Base-by-base conservation (phyloP, 495 filamentous ascomycete genomes). In the Jackrogersella minutella region DNA sequence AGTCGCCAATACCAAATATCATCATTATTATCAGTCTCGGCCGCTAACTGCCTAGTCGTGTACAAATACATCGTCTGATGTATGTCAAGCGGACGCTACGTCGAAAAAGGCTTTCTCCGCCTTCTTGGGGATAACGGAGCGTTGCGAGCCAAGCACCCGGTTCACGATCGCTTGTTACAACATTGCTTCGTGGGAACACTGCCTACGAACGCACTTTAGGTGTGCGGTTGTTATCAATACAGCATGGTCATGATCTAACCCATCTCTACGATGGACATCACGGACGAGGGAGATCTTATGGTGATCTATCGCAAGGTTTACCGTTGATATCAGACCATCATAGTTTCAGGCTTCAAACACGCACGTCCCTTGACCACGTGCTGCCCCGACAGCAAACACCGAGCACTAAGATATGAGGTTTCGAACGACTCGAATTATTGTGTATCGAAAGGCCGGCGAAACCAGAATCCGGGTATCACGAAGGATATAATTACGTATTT, bases 281-380 rank as follows among this genome's bases (percentile, higher is more conserved):
- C 46, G 54, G 36, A 6, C 36, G 9, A 30, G 4, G 51, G 21
- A 57, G 58, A 68, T 68, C 55, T 56, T 57, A 57, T 56, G 34
- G 31, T 60, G 55, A 69, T 69, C 60, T 44, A 24, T 61, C 61
- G 56, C 61, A 64, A 61, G 61, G 66, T 69, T 33, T 44, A 22
- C 54, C 47, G 37, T 60, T 16, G 43, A 55, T 43, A 65, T 69
- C 60, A 69, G 60, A 61, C 66, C 37, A 30, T 43, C 56, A 31
- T 17, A 53, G 66, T 69, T 69, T 69, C 66, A 69, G 51, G 43
- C 66, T 61, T 65, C 61, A 69, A 60, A 69, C 66, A 61, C 50
- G 54, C 40, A 69, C 50, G 37, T 55, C 61, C 61, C 54, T 68
- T 36, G 5, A 26, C 65, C 65, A 63, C 65, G 58, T 68, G 65